A percentile compares a stretch with the other conserved stretches of the same genome.
These are phyloP conservation scores for Rhizoclosmatium sp. DNA, from an alignment of 192 early-diverging fungal species.

Conservation along the genomic window DNA sequence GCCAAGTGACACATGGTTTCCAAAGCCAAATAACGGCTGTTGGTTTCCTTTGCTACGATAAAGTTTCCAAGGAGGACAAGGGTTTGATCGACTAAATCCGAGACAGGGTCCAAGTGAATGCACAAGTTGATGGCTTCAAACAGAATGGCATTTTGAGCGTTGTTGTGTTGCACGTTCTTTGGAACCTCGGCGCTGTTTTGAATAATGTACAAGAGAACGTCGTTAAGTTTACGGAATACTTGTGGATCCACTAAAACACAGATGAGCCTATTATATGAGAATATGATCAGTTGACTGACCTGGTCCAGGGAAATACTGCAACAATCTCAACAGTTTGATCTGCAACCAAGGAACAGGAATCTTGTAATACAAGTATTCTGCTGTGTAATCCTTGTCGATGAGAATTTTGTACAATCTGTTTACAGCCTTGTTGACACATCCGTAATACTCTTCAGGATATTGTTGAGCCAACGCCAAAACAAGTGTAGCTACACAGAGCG, in stretches of 20 bases:
- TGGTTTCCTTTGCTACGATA: slow-evolving; percentile 95
- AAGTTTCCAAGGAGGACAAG: slow-evolving; percentile 85
- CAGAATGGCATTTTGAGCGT: slow-evolving; percentile 96
- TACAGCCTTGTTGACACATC: slow-evolving; percentile 80
- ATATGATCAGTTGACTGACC: slow-evolving; percentile 9
- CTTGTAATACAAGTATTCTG: slow-evolving; percentile 97
- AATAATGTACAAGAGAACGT: slow-evolving; percentile 82
- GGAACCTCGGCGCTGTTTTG: slow-evolving; percentile 80
- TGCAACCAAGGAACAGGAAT: slow-evolving; percentile 98
- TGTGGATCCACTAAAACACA: slow-evolving; percentile 24
- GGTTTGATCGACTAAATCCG: slow-evolving; percentile 84
- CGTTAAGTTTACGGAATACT: slow-evolving; percentile 60
- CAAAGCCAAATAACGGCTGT: slow-evolving; percentile 95
- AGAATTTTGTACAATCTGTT: slow-evolving; percentile 84
- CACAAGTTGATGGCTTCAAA: slow-evolving; percentile 98
- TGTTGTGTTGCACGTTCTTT: slow-evolving; percentile 97
- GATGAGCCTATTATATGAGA: neutral
- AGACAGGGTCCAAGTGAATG: slow-evolving; percentile 91
- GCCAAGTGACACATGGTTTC: slow-evolving; percentile 97
- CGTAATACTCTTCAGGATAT: slow-evolving; percentile 82
- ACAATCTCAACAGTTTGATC: slow-evolving; percentile 89
- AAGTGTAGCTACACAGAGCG: slow-evolving; percentile 81
- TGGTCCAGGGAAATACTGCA: slow-evolving; percentile 89
- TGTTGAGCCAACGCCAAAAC: slow-evolving; percentile 91
- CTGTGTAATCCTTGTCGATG: slow-evolving; percentile 79